phyloP scores from a whole-genome alignment of 108 stramenopile genomes.

The Discostella stelligeroides region DNA sequence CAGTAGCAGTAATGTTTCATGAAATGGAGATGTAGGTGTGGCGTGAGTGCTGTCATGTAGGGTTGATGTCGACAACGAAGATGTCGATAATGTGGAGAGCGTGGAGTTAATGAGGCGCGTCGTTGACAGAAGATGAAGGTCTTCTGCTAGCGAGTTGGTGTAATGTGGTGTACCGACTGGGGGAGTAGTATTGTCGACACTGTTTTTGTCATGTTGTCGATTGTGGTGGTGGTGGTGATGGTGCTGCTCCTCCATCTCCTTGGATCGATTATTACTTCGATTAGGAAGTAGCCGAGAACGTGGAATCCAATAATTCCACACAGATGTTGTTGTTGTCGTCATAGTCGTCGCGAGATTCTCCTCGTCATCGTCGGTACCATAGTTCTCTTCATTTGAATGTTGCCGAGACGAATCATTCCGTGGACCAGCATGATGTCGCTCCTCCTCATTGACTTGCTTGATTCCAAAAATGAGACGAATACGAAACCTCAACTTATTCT shows the following conservation, averaged over 20 bases:
- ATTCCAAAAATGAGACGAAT: conserved; percentile 80
- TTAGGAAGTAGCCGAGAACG: conserved; percentile 79
- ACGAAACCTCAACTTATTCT: conserved; percentile 58
- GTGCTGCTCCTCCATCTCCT: neutral
- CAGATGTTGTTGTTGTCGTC: too few relatives aligned
- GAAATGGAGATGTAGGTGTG: conserved; percentile 44
- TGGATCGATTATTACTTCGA: conserved; percentile 66
- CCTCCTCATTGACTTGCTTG: conserved; percentile 19
- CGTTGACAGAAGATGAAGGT: conserved; percentile 51
- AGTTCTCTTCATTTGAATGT: neutral
- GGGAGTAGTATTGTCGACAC: neutral
- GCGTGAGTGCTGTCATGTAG: conserved; percentile 5
- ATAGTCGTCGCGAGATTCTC: conserved; percentile 14
- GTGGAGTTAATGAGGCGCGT: conserved; percentile 45
- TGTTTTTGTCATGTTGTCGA: neutral
- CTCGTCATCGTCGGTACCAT: conserved; percentile 20
- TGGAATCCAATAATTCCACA: conserved; percentile 71
- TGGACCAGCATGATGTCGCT: neutral
- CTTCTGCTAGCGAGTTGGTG: conserved; percentile 67
- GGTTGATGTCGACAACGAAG: neutral
- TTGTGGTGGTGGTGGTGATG: neutral
- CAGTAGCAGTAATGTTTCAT: conserved; percentile 63
- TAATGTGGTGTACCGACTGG: conserved; percentile 54
- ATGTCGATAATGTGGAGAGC: conserved; percentile 10
- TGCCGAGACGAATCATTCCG: too few relatives aligned